phyloP scores from a whole-genome alignment of 2,329 filamentous ascomycete genomes.

The Keithomyces neogunnii region DNA sequence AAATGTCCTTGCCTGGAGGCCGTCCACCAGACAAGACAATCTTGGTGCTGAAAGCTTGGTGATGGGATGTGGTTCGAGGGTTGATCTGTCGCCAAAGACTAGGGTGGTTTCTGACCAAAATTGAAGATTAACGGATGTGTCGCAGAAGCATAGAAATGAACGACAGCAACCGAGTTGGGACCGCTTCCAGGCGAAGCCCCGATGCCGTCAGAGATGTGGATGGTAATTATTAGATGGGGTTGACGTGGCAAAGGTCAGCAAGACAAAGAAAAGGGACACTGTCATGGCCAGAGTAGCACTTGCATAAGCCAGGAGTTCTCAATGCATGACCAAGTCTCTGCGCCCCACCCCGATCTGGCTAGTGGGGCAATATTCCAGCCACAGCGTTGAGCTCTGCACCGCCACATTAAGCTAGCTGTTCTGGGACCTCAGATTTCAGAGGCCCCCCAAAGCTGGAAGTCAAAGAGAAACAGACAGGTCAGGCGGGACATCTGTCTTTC shows the following conservation, averaged over 20 bases:
- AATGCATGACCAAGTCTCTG: no score
- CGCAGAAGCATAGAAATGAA: slow-evolving; percentile 3
- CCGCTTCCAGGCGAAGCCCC: slow-evolving; percentile 6
- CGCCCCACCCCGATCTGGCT: no score
- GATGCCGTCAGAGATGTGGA: slow-evolving; percentile 1
- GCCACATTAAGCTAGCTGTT: no score
- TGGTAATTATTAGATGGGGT: not conserved
- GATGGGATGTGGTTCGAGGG: not conserved
- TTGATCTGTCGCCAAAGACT: not conserved
- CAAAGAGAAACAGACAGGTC: no score
- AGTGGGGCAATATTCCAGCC: no score
- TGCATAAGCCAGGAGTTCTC: not conserved
- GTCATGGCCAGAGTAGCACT: not conserved
- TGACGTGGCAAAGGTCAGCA: not conserved
- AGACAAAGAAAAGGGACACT: not conserved
- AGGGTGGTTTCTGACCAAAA: not conserved
- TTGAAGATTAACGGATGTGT: not conserved
- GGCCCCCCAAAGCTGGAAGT: no score
- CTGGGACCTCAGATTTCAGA: no score
- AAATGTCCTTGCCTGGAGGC: no score
- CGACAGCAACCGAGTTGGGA: not conserved
- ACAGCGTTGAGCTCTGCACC: no score
- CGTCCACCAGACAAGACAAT: not conserved
- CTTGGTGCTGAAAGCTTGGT: not conserved
- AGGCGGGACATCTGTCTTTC: no score